Base-by-base conservation (phyloP, 1,284 basidiomycete genomes). In the Neonothopanus nambi region DNA sequence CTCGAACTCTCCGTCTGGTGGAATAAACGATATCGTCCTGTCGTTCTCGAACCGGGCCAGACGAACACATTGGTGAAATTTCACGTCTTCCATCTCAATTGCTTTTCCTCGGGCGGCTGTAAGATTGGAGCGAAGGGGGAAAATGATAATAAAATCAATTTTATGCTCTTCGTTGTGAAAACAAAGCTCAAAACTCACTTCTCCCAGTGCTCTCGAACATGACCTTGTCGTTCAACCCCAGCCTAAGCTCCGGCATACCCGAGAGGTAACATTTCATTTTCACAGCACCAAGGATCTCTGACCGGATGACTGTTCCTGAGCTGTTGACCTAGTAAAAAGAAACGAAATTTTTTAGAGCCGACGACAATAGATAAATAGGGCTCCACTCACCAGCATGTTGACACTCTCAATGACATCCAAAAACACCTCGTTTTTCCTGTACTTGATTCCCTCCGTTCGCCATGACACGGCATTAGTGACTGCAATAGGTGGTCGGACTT, bases 251-350 rank as follows among this genome's bases (percentile, higher is more conserved):
- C 11, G 97, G 97, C 97, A 99, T 99, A 17, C 97, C 97, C 9
- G 92, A 94, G 2, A 99, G 81, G 70, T 98, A 99, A 70, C 96
- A 99, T 74, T 99, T 99, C 96, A 99, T 98, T 81, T 99, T 98
- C 67, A 99, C 82, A 0, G 95, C 93, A 8, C 97, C 97, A 2
- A 99, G 75, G 62, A 99, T 99, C 74, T 99, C 97, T 40, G 93
- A 96, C 44, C 97, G 87, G 13, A 99, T 93, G 37, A 99, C 97
- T 64, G 96, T 97, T 38, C 97, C 97, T 60, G 93, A 93, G 3
- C 96, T 90, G 66, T 98, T 99, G 46, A 98, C 95, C 92, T 94
- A 59, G 24, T 18, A 37, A 52, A 30, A 51, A 37, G 33, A 48
- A 21, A 55, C 9, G 48, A 56, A 9, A 33, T 33, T 3, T 33